These are phyloP conservation scores for Orbilia oligospora DNA, from an alignment of 2,329 filamentous ascomycete genomes.

Conservation along the genomic window DNA sequence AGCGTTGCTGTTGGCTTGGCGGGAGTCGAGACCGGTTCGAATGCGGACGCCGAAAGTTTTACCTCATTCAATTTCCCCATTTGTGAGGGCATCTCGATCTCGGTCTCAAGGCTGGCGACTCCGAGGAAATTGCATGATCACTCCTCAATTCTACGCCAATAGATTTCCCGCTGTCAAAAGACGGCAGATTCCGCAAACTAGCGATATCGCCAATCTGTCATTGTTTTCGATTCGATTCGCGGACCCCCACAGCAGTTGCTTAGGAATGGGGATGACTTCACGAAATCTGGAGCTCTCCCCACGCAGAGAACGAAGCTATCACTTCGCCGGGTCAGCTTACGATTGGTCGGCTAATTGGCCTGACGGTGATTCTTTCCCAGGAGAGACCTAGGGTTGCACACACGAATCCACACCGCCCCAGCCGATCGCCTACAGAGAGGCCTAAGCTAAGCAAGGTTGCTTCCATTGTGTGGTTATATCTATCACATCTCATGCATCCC, in stretches of 20 bases:
- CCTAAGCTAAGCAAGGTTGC: conserved; percentile 1
- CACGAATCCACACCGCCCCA: conserved; percentile 9
- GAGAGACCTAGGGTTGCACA: neutral
- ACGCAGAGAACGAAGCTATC: conserved; percentile 7
- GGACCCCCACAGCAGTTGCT: conserved; percentile 1
- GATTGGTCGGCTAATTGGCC: conserved; percentile 19
- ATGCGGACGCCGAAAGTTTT: neutral
- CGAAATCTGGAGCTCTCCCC: conserved; percentile 7
- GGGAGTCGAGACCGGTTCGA: neutral
- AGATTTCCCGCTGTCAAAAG: conserved; percentile 2
- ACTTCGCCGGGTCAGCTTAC: neutral
- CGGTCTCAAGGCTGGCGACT: too few relatives aligned
- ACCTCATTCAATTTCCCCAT: neutral
- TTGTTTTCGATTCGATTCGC: too few relatives aligned
- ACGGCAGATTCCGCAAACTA: conserved; percentile 19
- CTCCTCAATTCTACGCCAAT: conserved; percentile 5
- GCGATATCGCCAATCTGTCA: conserved; percentile 8
- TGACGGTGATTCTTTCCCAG: neutral
- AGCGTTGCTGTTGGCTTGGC: conserved; percentile 9
- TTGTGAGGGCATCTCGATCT: too few relatives aligned
- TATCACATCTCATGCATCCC: conserved; percentile 3
- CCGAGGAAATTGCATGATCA: neutral
- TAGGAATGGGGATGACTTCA: neutral
- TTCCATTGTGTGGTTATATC: neutral
- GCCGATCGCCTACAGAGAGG: conserved; percentile 7